Base-by-base conservation (phyloP, 208 protist genomes). In the Leptomonas pyrrhocoris region DNA sequence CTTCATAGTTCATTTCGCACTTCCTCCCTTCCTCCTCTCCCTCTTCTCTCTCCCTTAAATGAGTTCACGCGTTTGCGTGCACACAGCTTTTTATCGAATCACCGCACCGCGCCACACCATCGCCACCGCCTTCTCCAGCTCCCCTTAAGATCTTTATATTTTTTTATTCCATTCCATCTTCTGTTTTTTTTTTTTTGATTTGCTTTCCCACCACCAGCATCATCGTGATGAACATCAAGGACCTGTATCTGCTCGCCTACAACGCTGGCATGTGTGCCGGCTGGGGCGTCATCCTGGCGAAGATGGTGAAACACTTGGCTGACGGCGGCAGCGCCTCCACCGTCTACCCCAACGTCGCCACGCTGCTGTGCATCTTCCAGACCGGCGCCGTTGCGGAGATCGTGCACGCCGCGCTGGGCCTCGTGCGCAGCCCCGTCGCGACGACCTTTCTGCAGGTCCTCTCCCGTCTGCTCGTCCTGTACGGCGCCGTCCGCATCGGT, bases 401-500 rank as follows among this genome's bases (percentile, higher is more conserved):
- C 45, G 0, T 96, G 7, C 94, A 97, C 68, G 76, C 92, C 9
- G 74, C 89, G 34, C 2, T 93, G 8, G 80, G 88, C 31, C 40
- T 97, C n/a, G 92, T 96, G 36, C 80, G 79, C 49, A 89, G 79
- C 63, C 85, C 88, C 27, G 85, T 96, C 13, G 48, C 36, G 13
- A 96, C 92, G 23, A 97, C 94, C 16, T 80, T 94, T 59, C 66
- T 96, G 15, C 94, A 97, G 80, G 85, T 97, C 18, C 53, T 91
- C 4, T 96, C 90, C 2, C 87, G 94, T 23, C 80, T 97, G 25
- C 46, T 94, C 49, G 85, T 97, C 45, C 75, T 97, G 4, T 96
- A 84, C 72, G 90, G 88, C 34, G 62, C 87, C 9, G 53, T 94
- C 16, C 79, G 92, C 65, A 88, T 94, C 65, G 84, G 83, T n/a